These are phyloP conservation scores for Areca catechu DNA, from an alignment of 176 grass and related monocot species.

Conservation along the genomic window DNA sequence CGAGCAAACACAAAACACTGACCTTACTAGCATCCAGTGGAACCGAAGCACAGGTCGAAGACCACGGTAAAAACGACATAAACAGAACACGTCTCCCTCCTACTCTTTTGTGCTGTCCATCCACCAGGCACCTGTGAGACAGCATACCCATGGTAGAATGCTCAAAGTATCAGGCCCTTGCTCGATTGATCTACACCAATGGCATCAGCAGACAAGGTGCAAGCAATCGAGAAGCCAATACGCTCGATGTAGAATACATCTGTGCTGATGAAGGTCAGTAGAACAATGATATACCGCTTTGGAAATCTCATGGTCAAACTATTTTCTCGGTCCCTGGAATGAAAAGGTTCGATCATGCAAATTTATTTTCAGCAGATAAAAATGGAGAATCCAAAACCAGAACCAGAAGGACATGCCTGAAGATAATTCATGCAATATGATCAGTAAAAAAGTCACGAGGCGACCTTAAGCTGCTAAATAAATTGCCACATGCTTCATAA, in stretches of 20 bases:
- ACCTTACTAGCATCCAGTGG: conserved; percentile 55
- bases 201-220: conserved; percentile 44
- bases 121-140: conserved; percentile 79
- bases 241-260: conserved; percentile 77
- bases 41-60: conserved; percentile 65
- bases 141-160: conserved; percentile 72
- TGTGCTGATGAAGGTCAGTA: conserved; percentile 78
- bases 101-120: conserved; percentile 58
- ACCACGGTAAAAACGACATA: conserved; percentile 62
- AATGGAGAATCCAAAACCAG: too few relatives aligned
- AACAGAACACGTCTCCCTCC: conserved; percentile 65
- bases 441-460: too few relatives aligned
- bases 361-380: too few relatives aligned
- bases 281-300: conserved; percentile 61
- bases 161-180: conserved; percentile 66
- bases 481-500: too few relatives aligned
- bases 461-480: too few relatives aligned
- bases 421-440: too few relatives aligned
- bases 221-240: conserved; percentile 76
- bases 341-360: too few relatives aligned
- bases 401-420: too few relatives aligned
- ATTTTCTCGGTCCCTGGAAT: too few relatives aligned
- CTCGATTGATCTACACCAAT: conserved; percentile 48
- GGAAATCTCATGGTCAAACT: conserved; percentile 33
- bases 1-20: conserved; percentile 45